phyloP scores from a whole-genome alignment of 1,139 yeast species.

The Hemisphaericaspora subhashii region DNA sequence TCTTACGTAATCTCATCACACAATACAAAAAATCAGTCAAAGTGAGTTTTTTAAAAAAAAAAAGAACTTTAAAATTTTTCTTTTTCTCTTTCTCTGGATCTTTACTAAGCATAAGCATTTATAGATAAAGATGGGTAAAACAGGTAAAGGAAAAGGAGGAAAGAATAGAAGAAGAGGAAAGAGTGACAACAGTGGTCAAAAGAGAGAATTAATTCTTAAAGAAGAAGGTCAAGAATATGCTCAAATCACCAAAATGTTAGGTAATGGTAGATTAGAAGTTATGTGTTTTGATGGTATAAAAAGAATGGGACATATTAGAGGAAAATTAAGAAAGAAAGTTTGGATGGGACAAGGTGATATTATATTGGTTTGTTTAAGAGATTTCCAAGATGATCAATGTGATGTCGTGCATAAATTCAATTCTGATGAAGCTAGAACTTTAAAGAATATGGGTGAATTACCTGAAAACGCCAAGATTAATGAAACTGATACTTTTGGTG shows the following conservation, averaged over 20 bases:
- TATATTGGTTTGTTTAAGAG: conserved; percentile 92
- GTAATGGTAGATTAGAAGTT: conserved; percentile 96
- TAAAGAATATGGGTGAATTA: conserved; percentile 94
- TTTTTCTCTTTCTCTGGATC: too few relatives aligned
- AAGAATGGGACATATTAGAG: conserved; percentile 97
- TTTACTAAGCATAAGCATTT: too few relatives aligned
- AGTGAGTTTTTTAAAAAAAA: background rate
- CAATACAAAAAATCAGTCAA: too few relatives aligned
- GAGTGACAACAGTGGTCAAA: conserved; percentile 88
- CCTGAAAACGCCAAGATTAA: conserved; percentile 96
- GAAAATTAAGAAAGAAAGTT: conserved; percentile 98
- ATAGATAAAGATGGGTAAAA: conserved; percentile 44
- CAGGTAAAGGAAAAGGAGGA: conserved; percentile 62
- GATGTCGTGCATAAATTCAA: conserved; percentile 97
- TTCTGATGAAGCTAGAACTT: conserved; percentile 96
- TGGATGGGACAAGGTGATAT: conserved; percentile 99
- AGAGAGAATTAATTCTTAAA: conserved; percentile 87
- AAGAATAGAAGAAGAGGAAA: conserved; percentile 98
- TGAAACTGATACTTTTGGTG: conserved; percentile 96
- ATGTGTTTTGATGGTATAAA: conserved; percentile 90
- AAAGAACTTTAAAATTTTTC: background rate
- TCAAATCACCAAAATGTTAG: conserved; percentile 96
- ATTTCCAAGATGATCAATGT: conserved; percentile 97
- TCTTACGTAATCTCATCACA: background rate
- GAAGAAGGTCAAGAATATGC: conserved; percentile 99